A percentile compares a stretch with the other conserved stretches of the same genome.
phyloP scores from a whole-genome alignment of 768 basidiomycete genomes.

The Hemileccinum rubropunctum region DNA sequence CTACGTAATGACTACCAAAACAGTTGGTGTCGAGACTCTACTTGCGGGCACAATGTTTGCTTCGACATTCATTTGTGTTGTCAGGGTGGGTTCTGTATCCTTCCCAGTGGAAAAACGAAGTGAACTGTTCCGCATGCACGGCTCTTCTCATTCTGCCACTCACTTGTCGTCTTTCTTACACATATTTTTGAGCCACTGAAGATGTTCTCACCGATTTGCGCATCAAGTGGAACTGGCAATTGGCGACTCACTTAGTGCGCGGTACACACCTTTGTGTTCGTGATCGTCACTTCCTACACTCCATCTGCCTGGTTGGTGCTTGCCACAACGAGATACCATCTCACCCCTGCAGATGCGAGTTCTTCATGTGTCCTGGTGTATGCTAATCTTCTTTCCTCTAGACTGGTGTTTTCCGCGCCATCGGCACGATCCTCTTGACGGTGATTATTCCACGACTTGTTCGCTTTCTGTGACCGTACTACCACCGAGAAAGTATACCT shows the following conservation, averaged over 20 bases:
- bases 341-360: conserved; percentile 28
- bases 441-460: conserved; percentile 23
- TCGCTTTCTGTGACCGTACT: conserved; percentile 25
- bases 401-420: conserved; percentile 29
- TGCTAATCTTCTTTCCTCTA: conserved; percentile 3
- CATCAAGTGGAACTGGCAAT: conserved; percentile 17
- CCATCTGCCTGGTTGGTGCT: conserved; percentile 20
- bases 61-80: conserved; percentile 19
- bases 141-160: background rate
- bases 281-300: conserved; percentile 12
- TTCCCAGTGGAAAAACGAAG: conserved; percentile 25
- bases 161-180: background rate
- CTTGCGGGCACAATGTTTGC: conserved; percentile 14
- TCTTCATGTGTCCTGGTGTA: background rate
- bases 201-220: conserved; percentile 18
- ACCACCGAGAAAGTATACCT: conserved; percentile 4
- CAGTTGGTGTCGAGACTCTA: too few relatives aligned
- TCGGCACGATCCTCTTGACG: conserved; percentile 17
- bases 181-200: conserved; percentile 24
- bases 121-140: background rate
- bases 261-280: conserved; percentile 23
- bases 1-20: too few relatives aligned
- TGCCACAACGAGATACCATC: conserved; percentile 23
- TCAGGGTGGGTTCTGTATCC: conserved; percentile 30
- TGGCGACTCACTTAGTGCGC: conserved; percentile 32